Evolutionary conservation across 2,329 filamentous ascomycete species (phyloP), one percentile per base, ranked within the genome.

Genomic region (Geosmithia putterillii): DNA sequence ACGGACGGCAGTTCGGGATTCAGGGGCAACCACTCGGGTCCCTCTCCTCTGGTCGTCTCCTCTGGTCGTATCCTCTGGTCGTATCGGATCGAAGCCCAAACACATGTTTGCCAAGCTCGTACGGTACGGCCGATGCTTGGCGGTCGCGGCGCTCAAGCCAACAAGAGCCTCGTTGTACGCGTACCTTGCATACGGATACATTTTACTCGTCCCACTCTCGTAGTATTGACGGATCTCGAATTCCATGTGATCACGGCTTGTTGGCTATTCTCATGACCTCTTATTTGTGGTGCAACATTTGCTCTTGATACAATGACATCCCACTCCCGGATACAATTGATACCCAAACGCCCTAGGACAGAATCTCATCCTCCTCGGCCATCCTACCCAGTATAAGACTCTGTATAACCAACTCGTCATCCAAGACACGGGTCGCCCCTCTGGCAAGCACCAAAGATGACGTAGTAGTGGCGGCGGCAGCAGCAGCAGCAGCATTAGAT

Each of bases 331-430:
- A n/a, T 41, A 51, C 25, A 44, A 44, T 15, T 40, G 34, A 3
- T 32, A 32, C 10, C 10, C 23, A 32, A 32, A 32, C 28, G 15
- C 15, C 10, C 10, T 12, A 32, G 5, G 10, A n/a, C n/a, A n/a
- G n/a, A 52, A 60, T 54, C 50, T 77, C 72, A 12, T 65, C 70
- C 41, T 77, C 74, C 48, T 86, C 81, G 42, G 88, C 75, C 51
- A 95, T 63, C 47, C 79, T 76, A 1, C 89, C 90, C 42, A 95
- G 60, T 49, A 98, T 95, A 46, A 96, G 66, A 59, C 88, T 95
- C 68, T 98, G 90, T 44, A 94, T 81, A 19, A 96, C 79, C 56
- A 90, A 79, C 62, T 96, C 90, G 58, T 94, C 83, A 44, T 81
- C 83, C 42, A 94, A 74, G 38, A 92, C 73, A 48, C 73, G 74